phyloP scores from a whole-genome alignment of 495 filamentous ascomycete genomes.

The Podospora comata region DNA sequence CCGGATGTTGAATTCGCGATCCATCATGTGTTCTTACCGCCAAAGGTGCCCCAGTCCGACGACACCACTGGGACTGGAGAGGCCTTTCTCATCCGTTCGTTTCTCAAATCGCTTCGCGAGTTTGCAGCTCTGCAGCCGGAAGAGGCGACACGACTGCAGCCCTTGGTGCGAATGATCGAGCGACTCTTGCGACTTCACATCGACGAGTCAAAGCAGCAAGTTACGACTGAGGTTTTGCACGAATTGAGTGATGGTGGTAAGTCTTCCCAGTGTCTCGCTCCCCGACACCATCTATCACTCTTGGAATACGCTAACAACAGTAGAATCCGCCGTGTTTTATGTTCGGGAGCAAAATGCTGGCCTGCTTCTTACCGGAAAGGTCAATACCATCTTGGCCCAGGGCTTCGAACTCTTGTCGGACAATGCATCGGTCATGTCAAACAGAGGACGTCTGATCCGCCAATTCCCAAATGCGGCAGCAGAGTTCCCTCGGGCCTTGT shows the following conservation, averaged over 20 bases:
- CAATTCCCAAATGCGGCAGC: slow-evolving; percentile 54
- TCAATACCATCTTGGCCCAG: slow-evolving; percentile 45
- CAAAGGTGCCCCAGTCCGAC: slow-evolving; percentile 50
- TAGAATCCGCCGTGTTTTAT: slow-evolving; percentile 34
- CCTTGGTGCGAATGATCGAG: slow-evolving; percentile 13
- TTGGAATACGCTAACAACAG: neutral
- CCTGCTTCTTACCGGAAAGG: slow-evolving; percentile 43
- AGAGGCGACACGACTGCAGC: neutral
- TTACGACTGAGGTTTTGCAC: neutral
- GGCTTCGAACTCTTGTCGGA: slow-evolving; percentile 55
- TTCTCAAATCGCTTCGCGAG: slow-evolving; percentile 22
- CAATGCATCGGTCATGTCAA: slow-evolving; percentile 46
- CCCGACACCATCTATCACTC: slow-evolving; percentile 4
- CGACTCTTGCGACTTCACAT: neutral
- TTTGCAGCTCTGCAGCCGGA: neutral
- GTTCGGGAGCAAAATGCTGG: slow-evolving; percentile 60
- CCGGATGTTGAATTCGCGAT: slow-evolving; percentile 38
- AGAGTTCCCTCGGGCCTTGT: slow-evolving; percentile 29
- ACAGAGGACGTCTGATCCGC: slow-evolving; percentile 50
- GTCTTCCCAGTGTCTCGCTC: neutral
- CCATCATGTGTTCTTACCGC: slow-evolving; percentile 61
- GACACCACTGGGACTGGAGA: slow-evolving; percentile 30
- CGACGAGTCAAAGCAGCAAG: slow-evolving; percentile 7
- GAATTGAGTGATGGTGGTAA: slow-evolving; percentile 21
- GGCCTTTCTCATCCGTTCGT: slow-evolving; percentile 17